phyloP scores from a whole-genome alignment of 768 basidiomycete species.

The Hemileccinum impolitum region DNA sequence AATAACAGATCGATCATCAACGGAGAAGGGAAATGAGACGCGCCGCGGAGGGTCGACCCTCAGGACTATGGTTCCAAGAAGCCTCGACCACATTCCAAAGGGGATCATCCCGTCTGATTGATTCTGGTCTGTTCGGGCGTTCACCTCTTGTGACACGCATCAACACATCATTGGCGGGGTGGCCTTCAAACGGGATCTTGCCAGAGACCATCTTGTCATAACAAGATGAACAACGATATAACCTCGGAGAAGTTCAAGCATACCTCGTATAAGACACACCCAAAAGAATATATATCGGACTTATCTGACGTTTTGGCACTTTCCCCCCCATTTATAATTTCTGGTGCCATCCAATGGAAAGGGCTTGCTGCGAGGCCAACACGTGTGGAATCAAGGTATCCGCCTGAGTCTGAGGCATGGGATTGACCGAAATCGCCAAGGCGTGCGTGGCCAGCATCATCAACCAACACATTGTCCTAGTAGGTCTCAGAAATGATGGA shows the following conservation, averaged over 20 bases:
- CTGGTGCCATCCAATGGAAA: constrained; percentile 28
- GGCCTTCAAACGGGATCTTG: constrained; percentile 9
- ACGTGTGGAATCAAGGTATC: constrained; percentile 21
- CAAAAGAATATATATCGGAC: constrained; percentile 28
- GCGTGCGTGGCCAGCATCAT: constrained; percentile 10
- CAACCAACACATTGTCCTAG: constrained; percentile 26
- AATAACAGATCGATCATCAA: neutral
- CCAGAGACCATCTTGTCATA: constrained; percentile 18
- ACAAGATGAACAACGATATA: neutral
- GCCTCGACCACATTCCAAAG: constrained; percentile 12
- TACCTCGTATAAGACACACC: constrained; percentile 32
- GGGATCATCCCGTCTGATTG: neutral
- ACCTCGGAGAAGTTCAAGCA: neutral
- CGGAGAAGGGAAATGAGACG: neutral
- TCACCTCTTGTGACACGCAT: neutral
- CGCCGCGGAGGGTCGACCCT: constrained; percentile 15
- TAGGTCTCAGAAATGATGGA: neutral
- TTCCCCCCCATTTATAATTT: constrained; percentile 12
- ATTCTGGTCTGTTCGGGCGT: constrained; percentile 8
- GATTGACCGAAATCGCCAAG: constrained; percentile 30
- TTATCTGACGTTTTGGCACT: constrained; percentile 6
- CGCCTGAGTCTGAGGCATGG: constrained; percentile 19
- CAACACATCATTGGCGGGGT: neutral
- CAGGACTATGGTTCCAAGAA: constrained; percentile 11
- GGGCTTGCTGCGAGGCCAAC: constrained; percentile 14